These are phyloP conservation scores for Knoxia roxburghii DNA, from an alignment of 257 asterid species.

Conservation along the genomic window DNA sequence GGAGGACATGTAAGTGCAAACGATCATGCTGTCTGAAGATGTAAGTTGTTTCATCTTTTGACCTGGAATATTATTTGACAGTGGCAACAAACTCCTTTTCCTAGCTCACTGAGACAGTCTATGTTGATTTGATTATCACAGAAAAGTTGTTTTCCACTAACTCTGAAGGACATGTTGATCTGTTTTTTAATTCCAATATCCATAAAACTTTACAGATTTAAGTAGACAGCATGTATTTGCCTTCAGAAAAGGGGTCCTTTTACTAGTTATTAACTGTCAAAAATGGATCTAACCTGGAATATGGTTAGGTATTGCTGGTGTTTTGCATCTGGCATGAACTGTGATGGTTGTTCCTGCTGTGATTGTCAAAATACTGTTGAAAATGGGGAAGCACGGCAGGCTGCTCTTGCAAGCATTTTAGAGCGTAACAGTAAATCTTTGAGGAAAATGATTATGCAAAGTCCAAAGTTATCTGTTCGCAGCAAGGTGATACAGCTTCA, in stretches of 20 bases:
- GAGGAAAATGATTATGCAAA: conserved; percentile 24
- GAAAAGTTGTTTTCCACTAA: not conserved
- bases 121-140: not conserved
- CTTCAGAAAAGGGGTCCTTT: not conserved
- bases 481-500: conserved; percentile 11
- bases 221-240: not conserved
- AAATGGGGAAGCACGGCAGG: conserved; percentile 28
- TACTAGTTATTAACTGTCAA: too few relatives aligned
- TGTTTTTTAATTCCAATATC: not conserved
- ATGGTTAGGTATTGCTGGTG: conserved; percentile 29
- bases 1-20: conserved; percentile 10
- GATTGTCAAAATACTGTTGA: conserved; percentile 29
- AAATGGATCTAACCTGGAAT: not conserved
- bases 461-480: conserved; percentile 24
- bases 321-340: conserved; percentile 31
- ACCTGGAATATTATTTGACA: not conserved
- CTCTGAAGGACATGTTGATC: not conserved
- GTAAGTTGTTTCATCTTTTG: conserved; percentile 6
- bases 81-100: not conserved
- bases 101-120: not conserved
- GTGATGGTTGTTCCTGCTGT: conserved; percentile 29
- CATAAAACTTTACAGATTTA: not conserved
- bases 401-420: conserved; percentile 25
- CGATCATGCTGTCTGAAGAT: conserved; percentile 8
- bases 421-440: conserved; percentile 31